phyloP scores from a whole-genome alignment of 495 filamentous ascomycete species.

The Tirmania nivea region DNA sequence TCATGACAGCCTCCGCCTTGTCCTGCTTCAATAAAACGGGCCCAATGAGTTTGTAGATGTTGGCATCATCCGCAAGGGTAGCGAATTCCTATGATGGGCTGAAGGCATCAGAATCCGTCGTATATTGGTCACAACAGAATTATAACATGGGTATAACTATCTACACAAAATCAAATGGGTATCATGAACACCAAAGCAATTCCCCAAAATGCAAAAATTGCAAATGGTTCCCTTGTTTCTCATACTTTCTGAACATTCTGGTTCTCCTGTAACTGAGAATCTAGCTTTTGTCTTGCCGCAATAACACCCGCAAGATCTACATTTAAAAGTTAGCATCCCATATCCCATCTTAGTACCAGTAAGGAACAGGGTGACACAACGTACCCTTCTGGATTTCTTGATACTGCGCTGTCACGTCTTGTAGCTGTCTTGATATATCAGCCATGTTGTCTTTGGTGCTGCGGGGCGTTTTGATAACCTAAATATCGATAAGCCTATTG shows the following conservation, averaged over 20 bases:
- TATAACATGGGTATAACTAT: no score
- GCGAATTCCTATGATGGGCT: slow-evolving; percentile 45
- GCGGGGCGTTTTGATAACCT: background rate
- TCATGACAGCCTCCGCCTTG: slow-evolving; percentile 61
- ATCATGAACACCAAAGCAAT: background rate
- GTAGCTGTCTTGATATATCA: slow-evolving; percentile 35
- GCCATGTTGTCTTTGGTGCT: slow-evolving; percentile 8
- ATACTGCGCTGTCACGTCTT: slow-evolving; percentile 68
- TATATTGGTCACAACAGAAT: background rate
- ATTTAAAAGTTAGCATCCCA: background rate
- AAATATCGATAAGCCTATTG: no score
- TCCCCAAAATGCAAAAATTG: no score
- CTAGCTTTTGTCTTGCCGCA: slow-evolving; percentile 71
- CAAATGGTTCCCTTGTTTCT: background rate
- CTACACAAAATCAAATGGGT: background rate
- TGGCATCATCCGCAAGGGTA: slow-evolving; percentile 51
- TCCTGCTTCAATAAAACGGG: slow-evolving; percentile 91
- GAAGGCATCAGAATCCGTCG: background rate
- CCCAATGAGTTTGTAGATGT: slow-evolving; percentile 87
- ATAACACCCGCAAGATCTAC: slow-evolving; percentile 61
- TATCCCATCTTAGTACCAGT: background rate
- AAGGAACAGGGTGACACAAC: background rate
- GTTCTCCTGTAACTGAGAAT: slow-evolving; percentile 87
- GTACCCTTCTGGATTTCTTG: slow-evolving; percentile 64
- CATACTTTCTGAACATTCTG: slow-evolving; percentile 57